Base-by-base conservation (phyloP, 345 rosid species). In the Rhodomyrtus tomentosa region DNA sequence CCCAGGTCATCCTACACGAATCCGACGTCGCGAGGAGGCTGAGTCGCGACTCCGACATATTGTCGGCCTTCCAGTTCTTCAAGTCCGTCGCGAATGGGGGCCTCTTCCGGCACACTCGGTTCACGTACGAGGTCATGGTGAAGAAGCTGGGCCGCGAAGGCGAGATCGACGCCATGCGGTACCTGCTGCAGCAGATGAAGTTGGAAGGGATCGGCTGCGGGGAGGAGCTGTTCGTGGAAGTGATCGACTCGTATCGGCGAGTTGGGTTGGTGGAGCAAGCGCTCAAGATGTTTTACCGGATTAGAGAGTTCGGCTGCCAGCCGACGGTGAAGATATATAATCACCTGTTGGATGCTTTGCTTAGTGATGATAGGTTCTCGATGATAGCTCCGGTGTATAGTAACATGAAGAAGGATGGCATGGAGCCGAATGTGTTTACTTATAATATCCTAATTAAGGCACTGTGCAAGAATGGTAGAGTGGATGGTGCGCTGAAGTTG, bases 181-280 rank as follows among this genome's bases (percentile, higher is more conserved):
- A 95, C 86, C 95, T 96, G 87, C 85, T 95, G 79, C 99, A 96
- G 86, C 98, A 93, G 88, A 95, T 96, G 98, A 96, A 96, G 86
- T 86, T 96, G 68, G 98, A 95, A 87, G 98, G 97, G 24, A 82
- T 95, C 56, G 86, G 85, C 5, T 92, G 96, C 58, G 86, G 88
- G 84, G 96, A 94, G 89, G 94, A 90, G 87, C 84, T 91, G 92
- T 94, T 95, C 88, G 72, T 92, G 25, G 88, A 85, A 86, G 93
- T 96, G 42, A 89, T 95, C 52, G 90, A 85, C 90, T 91, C 88
- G 49, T 94, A 90, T 84, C 48, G 88, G 84, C 86, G 86, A 79
- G 87, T 84, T 55, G 96, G 94, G 50, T 86, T 90, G 49, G 89
- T 92, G 53, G 96, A 94, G 82, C 93, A 93, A 85, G 99, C 98